Base-by-base conservation (phyloP, 306 rosid genomes). In the Cicer judaicum region DNA sequence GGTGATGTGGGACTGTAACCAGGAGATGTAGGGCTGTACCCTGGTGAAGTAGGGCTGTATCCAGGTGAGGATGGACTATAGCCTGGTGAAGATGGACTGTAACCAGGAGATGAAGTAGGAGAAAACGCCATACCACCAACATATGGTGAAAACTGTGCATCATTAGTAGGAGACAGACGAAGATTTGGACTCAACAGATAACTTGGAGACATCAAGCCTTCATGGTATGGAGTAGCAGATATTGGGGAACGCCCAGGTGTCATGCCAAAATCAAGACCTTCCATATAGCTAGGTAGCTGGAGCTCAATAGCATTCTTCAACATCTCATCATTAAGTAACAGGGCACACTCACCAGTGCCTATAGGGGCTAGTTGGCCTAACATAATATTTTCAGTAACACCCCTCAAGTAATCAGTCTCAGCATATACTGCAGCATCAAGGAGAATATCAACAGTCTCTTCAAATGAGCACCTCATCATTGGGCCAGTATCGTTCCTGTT, bases 391-490 rank as follows among this genome's bases (percentile, higher is more conserved):
- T 95, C 99, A 10, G 98, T 92, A 4, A 95, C 99, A 59, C 99
- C 99, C 86, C 97, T 89, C 79, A 95, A 75, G 72, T 86, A 34
- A 79, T 95, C 99, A 10, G 92, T 81, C 80, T 95, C 99, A 0
- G 98, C 98, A 82, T 79, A 95, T 19, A 95, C 98, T 1, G 99
- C 96, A 70, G 99, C 99, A 79, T 92, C 99, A 64, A 92, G 93
- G 24, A 95, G 92, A 90, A 95, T 92, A 82, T 95, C 99, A 78
- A 95, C 99, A 2, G 99, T 90, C 82, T 92, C 98, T 82, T 95
- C 99, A 78, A 95, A 95, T 9, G 99, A 95, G 83, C 99, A 95
- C 68, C 99, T 87, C 99, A 95, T 95, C 99, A 95, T 92, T 15
- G 99, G 99, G 14, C 99, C 99, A 7, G 98, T 95, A 71, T 95